Base-by-base conservation (phyloP, 2,329 filamentous ascomycete genomes). In the Fusarium sp. region DNA sequence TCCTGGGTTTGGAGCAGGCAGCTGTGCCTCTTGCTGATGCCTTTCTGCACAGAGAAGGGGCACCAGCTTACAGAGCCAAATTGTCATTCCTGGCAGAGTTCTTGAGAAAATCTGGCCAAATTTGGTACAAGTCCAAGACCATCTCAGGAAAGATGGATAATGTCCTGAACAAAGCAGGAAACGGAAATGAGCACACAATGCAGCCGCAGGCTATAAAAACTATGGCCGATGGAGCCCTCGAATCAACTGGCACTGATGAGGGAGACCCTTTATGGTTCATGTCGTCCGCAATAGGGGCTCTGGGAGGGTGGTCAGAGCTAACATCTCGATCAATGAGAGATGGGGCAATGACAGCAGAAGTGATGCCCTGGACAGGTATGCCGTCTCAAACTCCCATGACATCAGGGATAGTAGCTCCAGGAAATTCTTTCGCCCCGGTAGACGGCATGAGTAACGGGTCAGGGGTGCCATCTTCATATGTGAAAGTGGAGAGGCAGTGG, bases 91-190 rank as follows among this genome's bases (percentile, higher is more conserved):
- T 71, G 11, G 49, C 43, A 19, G 48, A 44, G 12, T 42, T 62
- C 8, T 35, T 71, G 7, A 36, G 43, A 15, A 69, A 48, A 42
- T 49, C 65, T 2, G 67, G 68, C 7, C 53, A 70, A n/a, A 62
- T 41, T 24, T 71, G 69, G 69, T 36, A 45, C 19, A 54, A 24
- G 25, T 55, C 67, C n/a, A 67, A 43, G 13, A 15, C 6, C 2
- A 36, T 63, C 3, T 69, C 49, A 1, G 42, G 53, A 1, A 26
- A 51, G 3, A 57, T 70, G 13, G 28, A 57, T 2, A 2, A 34
- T n/a, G 51, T 31, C 9, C n/a, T 67, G n/a, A 34, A 44, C 22
- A 24, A 22, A 12, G 41, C 22, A 3, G 40, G 10, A 11, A 26
- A 28, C 24, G 32, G n/a, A 6, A 36, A 24, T 9, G 32, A 12